Conservation (phyloP, 2,329 filamentous ascomycete genomes). For the Calonectria hawksworthii region DNA sequence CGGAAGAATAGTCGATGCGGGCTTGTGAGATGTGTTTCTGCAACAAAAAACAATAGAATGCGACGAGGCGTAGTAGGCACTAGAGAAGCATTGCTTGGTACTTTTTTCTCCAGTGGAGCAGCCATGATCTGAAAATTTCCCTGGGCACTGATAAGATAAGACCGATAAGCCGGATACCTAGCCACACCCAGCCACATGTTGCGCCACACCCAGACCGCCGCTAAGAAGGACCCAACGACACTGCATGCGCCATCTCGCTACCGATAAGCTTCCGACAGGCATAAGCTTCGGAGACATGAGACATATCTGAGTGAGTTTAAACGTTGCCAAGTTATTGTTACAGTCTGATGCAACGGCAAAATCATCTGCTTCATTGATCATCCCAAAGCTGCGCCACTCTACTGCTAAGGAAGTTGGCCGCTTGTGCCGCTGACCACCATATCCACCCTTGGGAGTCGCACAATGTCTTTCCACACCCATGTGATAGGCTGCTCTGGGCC, state of each 20-base stretch:
- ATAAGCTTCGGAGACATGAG: neutral
- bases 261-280: neutral
- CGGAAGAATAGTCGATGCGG: neutral
- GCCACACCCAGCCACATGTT: conserved; percentile 1
- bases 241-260: neutral
- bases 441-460: neutral
- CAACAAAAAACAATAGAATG: conserved; percentile 1
- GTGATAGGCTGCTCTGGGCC: neutral
- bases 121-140: conserved; percentile 20
- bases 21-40: too few species aligned
- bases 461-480: neutral
- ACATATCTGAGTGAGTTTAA: neutral
- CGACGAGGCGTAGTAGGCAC: neutral
- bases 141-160: conserved; percentile 28
- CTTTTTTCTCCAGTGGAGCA: conserved; percentile 21
- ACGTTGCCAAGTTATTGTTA: neutral
- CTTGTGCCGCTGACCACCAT: neutral
- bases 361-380: neutral
- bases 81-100: neutral
- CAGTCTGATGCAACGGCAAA: neutral
- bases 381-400: neutral
- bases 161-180: neutral
- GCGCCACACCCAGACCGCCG: neutral
- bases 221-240: too few species aligned
- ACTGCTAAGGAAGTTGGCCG: neutral